A percentile compares a stretch with the other conserved stretches of the same genome.
Evolutionary conservation across 495 filamentous ascomycete genomes (phyloP).

Genomic region (Aspergillus taichungensis): DNA sequence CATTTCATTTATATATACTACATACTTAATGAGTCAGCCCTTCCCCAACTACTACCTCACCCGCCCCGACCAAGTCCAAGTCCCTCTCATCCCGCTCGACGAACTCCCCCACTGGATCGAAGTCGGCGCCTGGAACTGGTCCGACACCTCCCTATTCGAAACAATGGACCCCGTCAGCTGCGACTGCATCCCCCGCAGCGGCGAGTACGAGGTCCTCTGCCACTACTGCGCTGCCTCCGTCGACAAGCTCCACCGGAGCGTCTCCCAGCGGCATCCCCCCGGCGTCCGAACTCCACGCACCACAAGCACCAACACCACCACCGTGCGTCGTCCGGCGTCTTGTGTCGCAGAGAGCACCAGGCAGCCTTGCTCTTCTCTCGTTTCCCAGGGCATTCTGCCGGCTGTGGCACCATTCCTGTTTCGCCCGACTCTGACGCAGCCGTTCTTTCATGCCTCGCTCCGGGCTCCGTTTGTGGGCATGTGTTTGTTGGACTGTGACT

Average conservation of each 20-base stretch:
- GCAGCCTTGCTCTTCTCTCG: too few relatives aligned
- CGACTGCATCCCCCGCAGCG: conserved; percentile 19
- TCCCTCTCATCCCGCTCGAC: conserved; percentile 29
- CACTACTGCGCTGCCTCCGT: conserved; percentile 22
- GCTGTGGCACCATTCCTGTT: too few relatives aligned
- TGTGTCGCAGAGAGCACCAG: too few relatives aligned
- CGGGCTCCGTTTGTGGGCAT: too few relatives aligned
- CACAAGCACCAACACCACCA: too few relatives aligned
- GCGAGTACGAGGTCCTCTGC: conserved; percentile 33
- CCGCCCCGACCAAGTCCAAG: conserved; percentile 17
- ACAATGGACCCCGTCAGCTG: conserved; percentile 17
- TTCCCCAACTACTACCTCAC: conserved; percentile 28
- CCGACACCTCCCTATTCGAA: conserved; percentile 7
- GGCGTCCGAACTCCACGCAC: too few relatives aligned
- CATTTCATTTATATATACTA: neutral
- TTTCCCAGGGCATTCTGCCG: too few relatives aligned
- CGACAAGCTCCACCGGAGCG: conserved; percentile 22
- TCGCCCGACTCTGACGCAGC: too few relatives aligned
- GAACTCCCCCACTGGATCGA: conserved; percentile 32
- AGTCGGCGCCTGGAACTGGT: conserved; percentile 16
- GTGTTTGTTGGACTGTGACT: too few relatives aligned
- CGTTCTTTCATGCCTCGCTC: too few relatives aligned
- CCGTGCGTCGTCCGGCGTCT: too few relatives aligned
- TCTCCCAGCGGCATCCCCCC: conserved; percentile 14
- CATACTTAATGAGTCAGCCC: conserved; percentile 10